Percentiles rank a stretch among this genome's conserved stretches.
These are phyloP conservation scores for Mycena alexandri DNA, from an alignment of 768 basidiomycete species.

Conservation along the genomic window DNA sequence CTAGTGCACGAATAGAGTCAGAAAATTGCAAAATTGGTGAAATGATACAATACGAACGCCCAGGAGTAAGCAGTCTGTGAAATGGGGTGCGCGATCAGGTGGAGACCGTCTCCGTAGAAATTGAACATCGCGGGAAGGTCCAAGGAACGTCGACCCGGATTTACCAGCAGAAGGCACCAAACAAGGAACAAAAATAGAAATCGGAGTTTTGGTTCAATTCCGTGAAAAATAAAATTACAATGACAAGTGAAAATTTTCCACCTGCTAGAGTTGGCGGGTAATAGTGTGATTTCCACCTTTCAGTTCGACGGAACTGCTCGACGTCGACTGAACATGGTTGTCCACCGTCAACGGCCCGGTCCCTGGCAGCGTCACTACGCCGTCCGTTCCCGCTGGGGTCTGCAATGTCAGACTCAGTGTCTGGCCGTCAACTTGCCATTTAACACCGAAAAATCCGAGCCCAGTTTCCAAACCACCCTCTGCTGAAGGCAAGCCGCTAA, in stretches of 20 bases:
- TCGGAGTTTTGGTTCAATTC: too few species aligned
- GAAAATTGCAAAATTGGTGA: not conserved
- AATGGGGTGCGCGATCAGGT: slow-evolving; percentile 53
- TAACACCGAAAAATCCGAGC: slow-evolving; percentile 59
- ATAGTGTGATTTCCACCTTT: slow-evolving; percentile 31
- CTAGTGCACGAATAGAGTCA: slow-evolving; percentile 33
- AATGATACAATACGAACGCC: slow-evolving; percentile 47
- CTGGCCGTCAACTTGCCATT: slow-evolving; percentile 47
- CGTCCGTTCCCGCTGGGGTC: slow-evolving; percentile 45
- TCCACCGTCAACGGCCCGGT: slow-evolving; percentile 40
- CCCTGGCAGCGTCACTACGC: slow-evolving; percentile 46
- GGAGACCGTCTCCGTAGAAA: slow-evolving; percentile 52
- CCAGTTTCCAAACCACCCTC: slow-evolving; percentile 62
- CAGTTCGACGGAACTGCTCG: slow-evolving; percentile 21
- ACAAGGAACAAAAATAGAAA: too few species aligned
- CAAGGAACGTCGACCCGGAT: too few species aligned
- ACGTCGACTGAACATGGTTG: not conserved
- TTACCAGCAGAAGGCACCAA: too few species aligned
- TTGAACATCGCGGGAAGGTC: slow-evolving; percentile 41
- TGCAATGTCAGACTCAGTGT: slow-evolving; percentile 41
- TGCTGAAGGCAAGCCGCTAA: slow-evolving; percentile 55
- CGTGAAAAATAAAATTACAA: too few species aligned
- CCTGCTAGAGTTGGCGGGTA: not conserved
- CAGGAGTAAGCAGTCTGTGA: slow-evolving; percentile 48
- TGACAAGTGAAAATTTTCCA: too few species aligned